Conservation (phyloP, 1,284 basidiomycete genomes). For the Leccinum angustisporum region DNA sequence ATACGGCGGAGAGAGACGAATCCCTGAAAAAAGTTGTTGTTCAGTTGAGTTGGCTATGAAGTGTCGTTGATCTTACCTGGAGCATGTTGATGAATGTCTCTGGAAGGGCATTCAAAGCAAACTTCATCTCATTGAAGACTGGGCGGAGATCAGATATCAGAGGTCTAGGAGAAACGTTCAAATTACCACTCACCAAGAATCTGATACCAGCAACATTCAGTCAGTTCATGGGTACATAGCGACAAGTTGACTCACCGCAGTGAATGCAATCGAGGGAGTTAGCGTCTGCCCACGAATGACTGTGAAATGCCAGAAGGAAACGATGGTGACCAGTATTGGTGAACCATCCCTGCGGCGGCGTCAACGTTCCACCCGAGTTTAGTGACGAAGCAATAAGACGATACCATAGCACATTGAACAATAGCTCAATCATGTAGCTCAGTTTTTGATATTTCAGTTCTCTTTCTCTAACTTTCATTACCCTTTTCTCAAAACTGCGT, state of each 20-base stretch:
- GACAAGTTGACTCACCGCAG: conserved; percentile 52
- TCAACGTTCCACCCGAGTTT: neutral
- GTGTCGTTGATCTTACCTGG: conserved; percentile 46
- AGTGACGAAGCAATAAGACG: conserved; percentile 12
- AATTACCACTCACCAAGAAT: conserved; percentile 45
- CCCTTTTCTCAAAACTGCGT: conserved; percentile 79
- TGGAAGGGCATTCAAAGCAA: conserved; percentile 81
- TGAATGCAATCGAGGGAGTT: conserved; percentile 75
- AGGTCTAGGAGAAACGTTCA: neutral
- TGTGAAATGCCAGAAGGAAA: conserved; percentile 83
- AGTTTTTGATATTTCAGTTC: conserved; percentile 83
- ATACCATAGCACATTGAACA: conserved; percentile 80
- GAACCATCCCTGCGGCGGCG: conserved; percentile 58
- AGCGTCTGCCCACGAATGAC: conserved; percentile 66
- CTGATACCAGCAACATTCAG: conserved; percentile 30
- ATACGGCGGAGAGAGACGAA: conserved; percentile 88
- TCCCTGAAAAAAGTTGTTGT: conserved; percentile 42
- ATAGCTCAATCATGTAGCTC: conserved; percentile 84
- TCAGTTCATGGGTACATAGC: neutral
- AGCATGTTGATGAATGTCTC: conserved; percentile 89
- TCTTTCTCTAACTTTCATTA: conserved; percentile 72
- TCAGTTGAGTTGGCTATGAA: neutral
- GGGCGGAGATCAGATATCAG: conserved; percentile 15
- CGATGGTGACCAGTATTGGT: conserved; percentile 73
- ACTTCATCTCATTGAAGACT: conserved; percentile 88